These are phyloP conservation scores for Luvunga scandens DNA, from an alignment of 345 rosid species.

Conservation along the genomic window DNA sequence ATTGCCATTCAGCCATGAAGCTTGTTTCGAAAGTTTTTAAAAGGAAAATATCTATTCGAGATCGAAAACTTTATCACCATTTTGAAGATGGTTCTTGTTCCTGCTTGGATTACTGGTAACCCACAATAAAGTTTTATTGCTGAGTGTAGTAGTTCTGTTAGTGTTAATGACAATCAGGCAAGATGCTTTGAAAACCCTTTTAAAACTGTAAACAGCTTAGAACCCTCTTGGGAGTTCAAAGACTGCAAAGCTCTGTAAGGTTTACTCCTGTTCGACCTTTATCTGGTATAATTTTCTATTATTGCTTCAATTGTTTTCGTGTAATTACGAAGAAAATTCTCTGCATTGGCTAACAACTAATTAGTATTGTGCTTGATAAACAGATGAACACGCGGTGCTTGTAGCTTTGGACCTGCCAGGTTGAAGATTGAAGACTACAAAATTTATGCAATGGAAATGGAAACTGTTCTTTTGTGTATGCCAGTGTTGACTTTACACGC, in stretches of 20 bases:
- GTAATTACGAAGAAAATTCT: too few relatives aligned
- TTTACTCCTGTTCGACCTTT: not conserved
- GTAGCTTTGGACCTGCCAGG: not conserved
- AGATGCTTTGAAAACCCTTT: not conserved
- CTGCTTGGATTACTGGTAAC: constrained; percentile 17
- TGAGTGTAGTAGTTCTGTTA: not conserved
- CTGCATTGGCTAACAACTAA: not conserved
- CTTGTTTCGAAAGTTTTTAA: constrained; percentile 7
- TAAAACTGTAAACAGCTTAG: too few relatives aligned
- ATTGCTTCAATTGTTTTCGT: not conserved
- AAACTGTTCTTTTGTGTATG: not conserved
- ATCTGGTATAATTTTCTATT: not conserved
- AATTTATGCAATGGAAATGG: not conserved
- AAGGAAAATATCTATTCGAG: constrained; percentile 12
- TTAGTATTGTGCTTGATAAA: not conserved
- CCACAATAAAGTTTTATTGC: constrained; percentile 1
- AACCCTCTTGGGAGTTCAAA: not conserved
- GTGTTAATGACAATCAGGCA: not conserved
- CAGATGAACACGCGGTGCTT: not conserved
- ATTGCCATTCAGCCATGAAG: constrained; percentile 20
- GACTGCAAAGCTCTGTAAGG: not conserved
- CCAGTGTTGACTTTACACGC: not conserved
- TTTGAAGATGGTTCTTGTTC: constrained; percentile 18
- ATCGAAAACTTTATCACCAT: constrained; percentile 16
- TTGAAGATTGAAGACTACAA: not conserved